phyloP scores from a whole-genome alignment of 495 filamentous ascomycete species.

The Xylaria scruposa region DNA sequence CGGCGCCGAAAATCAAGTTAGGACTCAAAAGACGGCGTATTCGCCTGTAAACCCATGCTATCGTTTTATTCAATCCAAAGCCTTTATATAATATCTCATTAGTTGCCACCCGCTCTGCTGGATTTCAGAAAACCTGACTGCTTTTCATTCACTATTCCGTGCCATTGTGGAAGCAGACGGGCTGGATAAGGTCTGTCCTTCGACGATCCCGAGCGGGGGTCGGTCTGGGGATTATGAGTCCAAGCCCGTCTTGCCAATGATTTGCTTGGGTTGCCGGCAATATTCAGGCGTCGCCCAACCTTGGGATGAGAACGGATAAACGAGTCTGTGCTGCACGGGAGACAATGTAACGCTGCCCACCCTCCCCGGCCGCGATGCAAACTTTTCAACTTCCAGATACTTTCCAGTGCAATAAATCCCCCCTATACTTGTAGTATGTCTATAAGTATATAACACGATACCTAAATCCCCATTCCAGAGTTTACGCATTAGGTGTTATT shows the following conservation, averaged over 20 bases:
- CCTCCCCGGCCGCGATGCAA: not conserved
- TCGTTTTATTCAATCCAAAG: not conserved
- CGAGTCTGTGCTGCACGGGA: slow-evolving; percentile 5
- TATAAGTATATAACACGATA: not conserved
- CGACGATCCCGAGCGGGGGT: slow-evolving; percentile 7
- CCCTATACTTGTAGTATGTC: not conserved
- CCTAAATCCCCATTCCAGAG: not conserved
- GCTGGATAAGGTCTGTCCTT: slow-evolving; percentile 6
- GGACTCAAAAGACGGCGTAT: not conserved
- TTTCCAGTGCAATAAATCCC: not conserved
- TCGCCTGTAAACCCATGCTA: not conserved
- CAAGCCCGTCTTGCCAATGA: slow-evolving; percentile 12
- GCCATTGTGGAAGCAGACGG: not conserved
- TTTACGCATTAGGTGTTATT: not conserved
- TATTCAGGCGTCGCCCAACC: slow-evolving; percentile 12
- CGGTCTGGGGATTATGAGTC: slow-evolving; percentile 7
- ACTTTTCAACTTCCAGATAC: not conserved
- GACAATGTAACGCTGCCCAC: slow-evolving; percentile 10
- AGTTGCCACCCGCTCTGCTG: not conserved
- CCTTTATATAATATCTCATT: not conserved
- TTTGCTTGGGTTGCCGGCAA: slow-evolving; percentile 3
- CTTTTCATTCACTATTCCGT: not conserved
- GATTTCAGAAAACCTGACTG: not conserved
- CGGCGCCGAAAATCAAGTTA: not conserved
- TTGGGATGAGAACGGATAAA: slow-evolving; percentile 11